Conservation (phyloP, 108 stramenopile species). For the Aureococcus anophagefferens region DNA sequence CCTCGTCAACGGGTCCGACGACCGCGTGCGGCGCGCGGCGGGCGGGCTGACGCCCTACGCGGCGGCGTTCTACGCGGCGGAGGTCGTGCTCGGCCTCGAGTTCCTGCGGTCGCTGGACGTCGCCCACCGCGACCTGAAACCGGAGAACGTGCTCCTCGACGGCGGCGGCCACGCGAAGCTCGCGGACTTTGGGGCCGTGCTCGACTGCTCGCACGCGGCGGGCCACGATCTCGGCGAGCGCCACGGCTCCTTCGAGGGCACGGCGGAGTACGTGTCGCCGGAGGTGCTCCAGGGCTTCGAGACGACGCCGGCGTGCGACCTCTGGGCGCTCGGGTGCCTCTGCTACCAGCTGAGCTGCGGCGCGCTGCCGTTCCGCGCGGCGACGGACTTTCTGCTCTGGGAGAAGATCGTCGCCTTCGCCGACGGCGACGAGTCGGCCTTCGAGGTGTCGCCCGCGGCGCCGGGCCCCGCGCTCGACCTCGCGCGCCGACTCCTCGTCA, state of each 20-base stretch:
- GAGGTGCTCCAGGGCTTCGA: slow-evolving; percentile 25
- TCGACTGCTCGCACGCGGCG: not conserved
- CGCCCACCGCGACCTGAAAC: slow-evolving; percentile 52
- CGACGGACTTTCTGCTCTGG: slow-evolving; percentile 18
- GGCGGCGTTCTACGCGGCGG: slow-evolving; percentile 36
- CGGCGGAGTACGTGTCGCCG: slow-evolving; percentile 44
- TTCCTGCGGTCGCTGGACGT: slow-evolving; percentile 46
- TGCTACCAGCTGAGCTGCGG: slow-evolving; percentile 26
- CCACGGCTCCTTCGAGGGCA: slow-evolving; percentile 22
- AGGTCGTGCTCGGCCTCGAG: slow-evolving; percentile 33
- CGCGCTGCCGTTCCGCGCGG: slow-evolving; percentile 19
- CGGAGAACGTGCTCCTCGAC: slow-evolving; percentile 40
- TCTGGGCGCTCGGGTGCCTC: slow-evolving; percentile 44
- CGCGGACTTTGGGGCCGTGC: slow-evolving; percentile 34
- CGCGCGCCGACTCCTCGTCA: too few relatives aligned
- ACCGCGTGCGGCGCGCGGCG: not conserved
- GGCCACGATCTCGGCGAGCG: not conserved
- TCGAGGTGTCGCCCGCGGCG: too few relatives aligned
- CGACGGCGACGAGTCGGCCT: too few relatives aligned
- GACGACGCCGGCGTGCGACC: slow-evolving; percentile 20
- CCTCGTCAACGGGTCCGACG: slow-evolving; percentile 30
- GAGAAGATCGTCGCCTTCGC: too few relatives aligned
- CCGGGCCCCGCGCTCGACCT: too few relatives aligned
- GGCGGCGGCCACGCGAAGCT: slow-evolving; percentile 42
- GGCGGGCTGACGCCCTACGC: not conserved